Evolutionary conservation across 768 basidiomycete species (phyloP), one percentile per base, ranked within the genome.

Genomic region (Boletus vinaceobasis): DNA sequence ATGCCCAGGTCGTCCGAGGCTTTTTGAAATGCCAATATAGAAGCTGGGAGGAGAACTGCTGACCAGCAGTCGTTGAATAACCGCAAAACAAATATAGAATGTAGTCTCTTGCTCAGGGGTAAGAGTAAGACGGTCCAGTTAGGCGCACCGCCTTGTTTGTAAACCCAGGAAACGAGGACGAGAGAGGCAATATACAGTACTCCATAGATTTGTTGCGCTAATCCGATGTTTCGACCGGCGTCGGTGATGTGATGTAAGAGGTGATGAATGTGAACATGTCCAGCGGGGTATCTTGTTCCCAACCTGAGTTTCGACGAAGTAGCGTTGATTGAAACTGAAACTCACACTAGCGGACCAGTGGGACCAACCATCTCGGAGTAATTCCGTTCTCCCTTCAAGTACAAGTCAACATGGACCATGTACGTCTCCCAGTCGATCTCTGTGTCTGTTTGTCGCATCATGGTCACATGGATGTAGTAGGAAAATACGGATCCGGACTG

Each of bases 401-500:
- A 93, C 39, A 88, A 68, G 52, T 86, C 79, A 1, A 90, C 80
- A 50, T 98, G 97, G 49, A 87, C 75, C 85, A 98, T 93, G 67
- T 99, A 99, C 0, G 97, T 98, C 65, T 87, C 81, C 86, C 92
- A 98, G 73, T 99, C 97, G 63, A 99, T 99, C 73, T 99, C 95
- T 11, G 97, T 98, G 74, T 95, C 96, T 98, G 75, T 48, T 50
- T 33, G 58, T 40, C 39, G 38, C 42, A 2, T 23, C 23, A 58
- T 46, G 57, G 66, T 66, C 52, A 63, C 40, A 57, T 48, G 33
- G 33, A 43, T 36, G 42, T 44, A 29, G 45, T 44, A 29, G 44
- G 56, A 57, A 57, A 33, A 49, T 40, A 50, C 48, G 27, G 31
- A 55, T 19, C 36, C 39, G 7, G 29, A 72, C 88, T 77, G 61